Percentiles rank a stretch among this genome's conserved stretches.
These are phyloP conservation scores for Viridothelium virens DNA, from an alignment of 495 filamentous ascomycete species.

Conservation along the genomic window DNA sequence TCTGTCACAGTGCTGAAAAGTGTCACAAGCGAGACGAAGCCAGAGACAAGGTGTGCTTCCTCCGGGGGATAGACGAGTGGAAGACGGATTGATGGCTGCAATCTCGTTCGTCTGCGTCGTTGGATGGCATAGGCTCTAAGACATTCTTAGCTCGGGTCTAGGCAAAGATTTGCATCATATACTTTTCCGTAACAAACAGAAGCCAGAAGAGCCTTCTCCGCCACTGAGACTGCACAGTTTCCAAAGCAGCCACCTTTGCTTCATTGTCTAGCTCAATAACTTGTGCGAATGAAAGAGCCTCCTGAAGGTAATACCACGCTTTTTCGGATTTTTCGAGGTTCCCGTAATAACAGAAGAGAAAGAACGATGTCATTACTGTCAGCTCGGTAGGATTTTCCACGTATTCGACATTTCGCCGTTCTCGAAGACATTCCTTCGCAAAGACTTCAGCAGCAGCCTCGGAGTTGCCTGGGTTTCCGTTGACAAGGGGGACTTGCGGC, in stretches of 20 bases:
- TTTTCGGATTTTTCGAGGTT: constrained; percentile 26
- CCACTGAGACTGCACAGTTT: constrained; percentile 25
- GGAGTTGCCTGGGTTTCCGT: constrained; percentile 2
- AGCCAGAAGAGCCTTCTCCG: constrained; percentile 27
- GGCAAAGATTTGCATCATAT: background rate
- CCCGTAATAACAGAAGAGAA: constrained; percentile 29
- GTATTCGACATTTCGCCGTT: constrained; percentile 24
- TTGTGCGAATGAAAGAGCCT: constrained; percentile 24
- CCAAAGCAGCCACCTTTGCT: constrained; percentile 18
- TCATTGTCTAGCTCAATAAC: constrained; percentile 26
- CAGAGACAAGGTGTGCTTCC: constrained; percentile 24
- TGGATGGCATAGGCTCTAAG: constrained; percentile 27
- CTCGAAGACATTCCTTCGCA: constrained; percentile 25
- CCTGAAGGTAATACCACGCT: constrained; percentile 29
- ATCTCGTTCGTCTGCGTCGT: constrained; percentile 22
- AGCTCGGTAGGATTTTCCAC: constrained; percentile 20
- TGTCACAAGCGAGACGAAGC: constrained; percentile 27
- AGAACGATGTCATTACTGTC: constrained; percentile 27
- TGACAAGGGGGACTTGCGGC: constrained; percentile 16
- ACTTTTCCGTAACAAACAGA: constrained; percentile 27
- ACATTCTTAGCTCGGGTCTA: background rate
- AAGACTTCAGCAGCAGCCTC: constrained; percentile 23
- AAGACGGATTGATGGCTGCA: constrained; percentile 20
- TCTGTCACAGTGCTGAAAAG: constrained; percentile 28
- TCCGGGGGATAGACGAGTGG: constrained; percentile 24